Percentiles rank a stretch among this genome's conserved stretches.
These are phyloP conservation scores for Ganoderma boninense DNA, from an alignment of 1,284 basidiomycete genomes.

Conservation along the genomic window DNA sequence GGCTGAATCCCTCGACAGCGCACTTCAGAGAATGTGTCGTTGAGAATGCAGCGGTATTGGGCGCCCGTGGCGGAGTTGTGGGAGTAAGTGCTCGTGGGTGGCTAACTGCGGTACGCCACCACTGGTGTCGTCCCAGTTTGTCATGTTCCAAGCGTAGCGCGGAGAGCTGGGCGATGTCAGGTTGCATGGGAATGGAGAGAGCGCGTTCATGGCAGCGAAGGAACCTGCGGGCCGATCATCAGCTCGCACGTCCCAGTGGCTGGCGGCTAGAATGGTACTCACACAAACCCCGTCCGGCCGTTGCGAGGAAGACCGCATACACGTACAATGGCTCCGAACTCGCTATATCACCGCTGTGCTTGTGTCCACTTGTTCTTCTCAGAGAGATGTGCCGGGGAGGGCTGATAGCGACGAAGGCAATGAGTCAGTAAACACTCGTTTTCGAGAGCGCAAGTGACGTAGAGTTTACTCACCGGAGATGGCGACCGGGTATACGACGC, in stretches of 20 bases:
- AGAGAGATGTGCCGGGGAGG: slow-evolving; percentile 19
- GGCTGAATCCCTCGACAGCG: neutral
- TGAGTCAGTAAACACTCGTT: neutral
- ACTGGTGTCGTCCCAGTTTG: neutral
- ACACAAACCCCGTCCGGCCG: slow-evolving; percentile 1
- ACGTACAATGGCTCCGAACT: neutral
- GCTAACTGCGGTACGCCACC: neutral
- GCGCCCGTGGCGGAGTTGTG: neutral
- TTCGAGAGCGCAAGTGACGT: neutral
- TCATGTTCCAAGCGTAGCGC: neutral
- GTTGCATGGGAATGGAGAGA: neutral
- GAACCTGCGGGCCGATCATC: neutral
- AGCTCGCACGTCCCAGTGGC: neutral
- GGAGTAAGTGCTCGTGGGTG: neutral
- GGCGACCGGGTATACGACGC: slow-evolving; percentile 23
- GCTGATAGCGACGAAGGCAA: slow-evolving; percentile 8
- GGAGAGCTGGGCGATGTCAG: neutral
- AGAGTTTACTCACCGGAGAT: slow-evolving; percentile 24
- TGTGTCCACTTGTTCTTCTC: slow-evolving; percentile 23
- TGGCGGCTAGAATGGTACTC: neutral
- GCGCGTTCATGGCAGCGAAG: neutral
- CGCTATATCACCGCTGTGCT: slow-evolving; percentile 19
- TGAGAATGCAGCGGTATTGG: neutral
- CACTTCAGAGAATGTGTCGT: neutral
- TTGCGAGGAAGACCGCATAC: neutral